Percentiles rank a stretch among this genome's conserved stretches.
Conservation (phyloP, 805 yeast species). For the Candida namnaoensis region DNA sequence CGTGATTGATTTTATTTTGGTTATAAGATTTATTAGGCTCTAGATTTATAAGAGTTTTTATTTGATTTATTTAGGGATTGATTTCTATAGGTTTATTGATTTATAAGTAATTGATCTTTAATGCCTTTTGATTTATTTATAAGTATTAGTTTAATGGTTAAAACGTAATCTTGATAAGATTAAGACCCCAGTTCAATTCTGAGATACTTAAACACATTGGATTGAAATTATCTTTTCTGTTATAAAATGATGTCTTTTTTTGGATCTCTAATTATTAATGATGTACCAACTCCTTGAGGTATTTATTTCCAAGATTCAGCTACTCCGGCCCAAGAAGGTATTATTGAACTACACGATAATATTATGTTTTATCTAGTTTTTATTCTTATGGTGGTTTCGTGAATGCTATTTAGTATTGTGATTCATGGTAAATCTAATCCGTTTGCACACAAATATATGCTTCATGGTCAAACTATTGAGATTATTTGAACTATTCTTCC, state of each 20-base stretch:
- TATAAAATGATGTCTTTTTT: too few relatives aligned
- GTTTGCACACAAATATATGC: constrained; percentile 12
- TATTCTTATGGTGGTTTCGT: constrained; percentile 1
- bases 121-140: too few relatives aligned
- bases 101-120: too few relatives aligned
- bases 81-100: too few relatives aligned
- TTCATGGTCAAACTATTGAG: constrained; percentile 17
- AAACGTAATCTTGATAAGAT: constrained; percentile 9
- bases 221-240: too few relatives aligned
- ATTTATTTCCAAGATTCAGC: constrained; percentile 15
- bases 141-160: constrained; percentile 10
- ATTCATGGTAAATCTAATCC: constrained; percentile 6
- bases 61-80: too few relatives aligned
- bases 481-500: constrained; percentile 19
- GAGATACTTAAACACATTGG: neutral
- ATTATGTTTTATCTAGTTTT: constrained; percentile 13
- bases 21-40: too few relatives aligned
- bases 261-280: constrained; percentile 1
- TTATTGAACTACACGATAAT: constrained; percentile 14
- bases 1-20: too few relatives aligned
- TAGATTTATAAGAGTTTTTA: too few relatives aligned
- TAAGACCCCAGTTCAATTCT: constrained; percentile 10
- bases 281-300: constrained; percentile 17
- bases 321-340: constrained; percentile 10
- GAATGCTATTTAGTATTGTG: constrained; percentile 7